Evolutionary conservation across 2,329 filamentous ascomycete genomes (phyloP).

Genomic region (Colletotrichum sidae): DNA sequence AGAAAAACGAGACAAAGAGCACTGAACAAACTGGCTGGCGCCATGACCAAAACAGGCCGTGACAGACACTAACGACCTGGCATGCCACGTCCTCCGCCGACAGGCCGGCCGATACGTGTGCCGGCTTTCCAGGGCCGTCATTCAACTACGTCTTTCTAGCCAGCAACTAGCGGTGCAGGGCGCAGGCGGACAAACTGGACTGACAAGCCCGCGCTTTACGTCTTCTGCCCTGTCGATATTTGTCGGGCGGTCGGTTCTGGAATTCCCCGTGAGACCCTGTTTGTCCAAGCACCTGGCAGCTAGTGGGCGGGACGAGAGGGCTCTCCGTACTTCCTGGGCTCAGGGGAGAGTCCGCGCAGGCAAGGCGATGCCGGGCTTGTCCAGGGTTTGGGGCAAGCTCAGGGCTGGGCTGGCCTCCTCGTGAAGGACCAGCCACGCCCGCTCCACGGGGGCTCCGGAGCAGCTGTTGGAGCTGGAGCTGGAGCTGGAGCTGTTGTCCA

Average conservation of each 20-base stretch:
- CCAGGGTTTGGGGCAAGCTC: not conserved
- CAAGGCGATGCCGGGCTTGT: conserved; percentile 11
- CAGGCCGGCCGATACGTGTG: no score
- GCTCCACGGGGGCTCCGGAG: conserved; percentile 20
- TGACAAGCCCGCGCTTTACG: conserved; percentile 16
- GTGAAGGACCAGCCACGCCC: conserved; percentile 18
- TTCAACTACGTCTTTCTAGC: no score
- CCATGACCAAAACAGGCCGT: no score
- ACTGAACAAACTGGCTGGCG: conserved; percentile 15
- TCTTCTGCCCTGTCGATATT: conserved; percentile 36
- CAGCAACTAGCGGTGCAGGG: not conserved
- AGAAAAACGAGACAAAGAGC: conserved; percentile 22
- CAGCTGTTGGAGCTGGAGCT: conserved; percentile 1
- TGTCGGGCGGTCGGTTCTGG: conserved; percentile 34
- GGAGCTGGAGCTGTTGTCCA: no score
- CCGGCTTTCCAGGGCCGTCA: no score
- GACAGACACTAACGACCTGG: not conserved
- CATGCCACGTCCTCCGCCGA: conserved; percentile 1
- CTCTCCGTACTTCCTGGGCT: no score
- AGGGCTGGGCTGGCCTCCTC: conserved; percentile 4
- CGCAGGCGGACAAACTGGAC: conserved; percentile 24
- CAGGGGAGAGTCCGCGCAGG: conserved; percentile 1
- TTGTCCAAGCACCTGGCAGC: not conserved
- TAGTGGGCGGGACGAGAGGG: no score
- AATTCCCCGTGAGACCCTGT: conserved; percentile 35